Evolutionary conservation across 139 green algal species (phyloP), one percentile per base, ranked within the genome.

Genomic region (Chlorokybus atmophyticus): DNA sequence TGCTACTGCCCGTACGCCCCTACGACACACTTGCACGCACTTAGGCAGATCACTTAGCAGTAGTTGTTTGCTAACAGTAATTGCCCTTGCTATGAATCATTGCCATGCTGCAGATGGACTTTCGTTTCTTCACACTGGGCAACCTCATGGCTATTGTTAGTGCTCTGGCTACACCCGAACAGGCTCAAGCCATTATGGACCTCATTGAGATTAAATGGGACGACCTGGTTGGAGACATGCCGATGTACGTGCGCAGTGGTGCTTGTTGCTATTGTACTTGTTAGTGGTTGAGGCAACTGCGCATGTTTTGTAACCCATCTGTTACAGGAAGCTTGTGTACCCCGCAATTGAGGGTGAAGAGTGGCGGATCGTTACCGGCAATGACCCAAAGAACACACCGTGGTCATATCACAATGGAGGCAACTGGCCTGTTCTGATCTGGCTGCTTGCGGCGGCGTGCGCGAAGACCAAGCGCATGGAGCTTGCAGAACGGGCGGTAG

Each of bases 391-490:
- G 21, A 65, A 65, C n/a, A n/a, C n/a, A n/a, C 23, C 50, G 8
- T n/a, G 60, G 60, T 62, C 51, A 26, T 68, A 68, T 28, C 60
- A 68, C 53, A 68, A 68, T 29, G 60, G 60, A 3, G 60, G 60
- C 2, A 62, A 50, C 2, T 68, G 60, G 60, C 60, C 60, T 14
- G 51, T 62, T 31, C 30, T 68, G 24, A 35, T 68, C 25, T 68
- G 60, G 60, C n/a, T n/a, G n/a, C 53, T 68, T 25, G 61, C 60
- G 8, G 52, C 53, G 5, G 60, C 60, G 26, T 68, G 60, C 44
- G 54, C 61, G 35, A 68, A 68, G 44, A 62, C 53, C 50, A 51
- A 51, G 28, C 60, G 60, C 6, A 32, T 35, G 3, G 23, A 68
- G 4, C 39, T 68, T 35, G 60, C 60, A 38, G 21, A 68, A 32